These are phyloP conservation scores for Vitis hybrid DNA, from an alignment of 177 flowering plant species.

Conservation along the genomic window DNA sequence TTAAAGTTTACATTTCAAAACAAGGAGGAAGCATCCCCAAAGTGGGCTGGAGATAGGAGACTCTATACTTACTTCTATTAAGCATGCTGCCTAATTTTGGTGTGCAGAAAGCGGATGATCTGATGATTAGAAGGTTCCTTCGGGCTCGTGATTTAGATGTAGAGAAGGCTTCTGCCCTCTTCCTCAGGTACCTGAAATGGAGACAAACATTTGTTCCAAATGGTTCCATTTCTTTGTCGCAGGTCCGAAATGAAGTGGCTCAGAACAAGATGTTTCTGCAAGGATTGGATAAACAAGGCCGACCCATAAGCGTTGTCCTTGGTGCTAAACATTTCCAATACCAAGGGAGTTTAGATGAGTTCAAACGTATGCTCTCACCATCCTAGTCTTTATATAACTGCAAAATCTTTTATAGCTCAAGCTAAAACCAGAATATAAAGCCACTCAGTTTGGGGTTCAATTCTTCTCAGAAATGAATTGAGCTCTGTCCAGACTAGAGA, in stretches of 20 bases:
- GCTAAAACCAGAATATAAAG: no score
- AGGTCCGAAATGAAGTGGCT: conserved; percentile 54
- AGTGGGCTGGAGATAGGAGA: no score
- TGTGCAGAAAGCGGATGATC: conserved; percentile 68
- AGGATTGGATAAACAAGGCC: conserved; percentile 69
- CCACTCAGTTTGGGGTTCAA: no score
- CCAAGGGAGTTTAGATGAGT: conserved; percentile 58
- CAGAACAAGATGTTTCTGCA: conserved; percentile 75
- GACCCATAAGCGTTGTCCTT: conserved; percentile 48
- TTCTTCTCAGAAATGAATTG: not conserved
- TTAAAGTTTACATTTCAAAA: no score
- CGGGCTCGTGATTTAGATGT: conserved; percentile 76
- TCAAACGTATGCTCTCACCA: conserved; percentile 57
- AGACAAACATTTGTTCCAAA: conserved; percentile 57
- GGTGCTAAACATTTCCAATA: conserved; percentile 49
- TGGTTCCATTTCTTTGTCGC: conserved; percentile 49
- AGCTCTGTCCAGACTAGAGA: not conserved
- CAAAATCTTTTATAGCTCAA: not conserved
- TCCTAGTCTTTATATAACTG: not conserved
- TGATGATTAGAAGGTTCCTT: conserved; percentile 74
- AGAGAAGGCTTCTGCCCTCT: conserved; percentile 58
- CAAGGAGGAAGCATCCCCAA: no score
- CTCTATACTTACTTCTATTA: no score
- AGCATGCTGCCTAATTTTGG: not conserved
- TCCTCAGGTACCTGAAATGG: conserved; percentile 74